Base-by-base conservation (phyloP, 2,329 filamentous ascomycete genomes). In the Ophiocordyceps camponoti-floridani region DNA sequence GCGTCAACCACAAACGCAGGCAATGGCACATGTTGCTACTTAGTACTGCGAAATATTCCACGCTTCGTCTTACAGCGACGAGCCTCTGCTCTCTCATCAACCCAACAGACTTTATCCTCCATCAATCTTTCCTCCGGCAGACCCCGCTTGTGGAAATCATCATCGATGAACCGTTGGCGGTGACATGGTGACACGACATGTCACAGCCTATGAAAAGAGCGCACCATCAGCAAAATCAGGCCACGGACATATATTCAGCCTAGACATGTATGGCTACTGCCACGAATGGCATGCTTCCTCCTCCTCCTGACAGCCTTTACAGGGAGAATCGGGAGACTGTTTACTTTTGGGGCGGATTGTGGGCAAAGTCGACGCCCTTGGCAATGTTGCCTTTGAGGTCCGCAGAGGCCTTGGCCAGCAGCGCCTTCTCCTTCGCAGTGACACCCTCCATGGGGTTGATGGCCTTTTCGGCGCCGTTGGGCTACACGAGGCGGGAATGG, bases 381-480 rank as follows among this genome's bases (percentile, higher is more conserved):
- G 77, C 69, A 62, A 98, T 94, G 72, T 96, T 96, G 69, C 77
- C 81, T 73, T 87, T 83, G 50, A 96, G 77, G 53, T 82, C 89
- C 55, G 76, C 70, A 61, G 84, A 73, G 62, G 75, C 77, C 58
- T 77, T 80, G 56, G 82, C 71, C 56, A 96, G 75, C 52, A 96
- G 78, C 58, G 75, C 77, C 80, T 94, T 84, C 77, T 96, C 91
- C 68, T 86, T 78, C 42, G 86, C 82, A 59, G 82, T 86, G 58
- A 87, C 77, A 51, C 73, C 73, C 56, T 71, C 73, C 53, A 96
- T 73, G 50, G 86, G 75, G 67, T 96, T 86, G 58, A 73, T 72
- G 55, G 79, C 86, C 70, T 91, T 91, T 69, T 91, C 82, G 46
- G 75, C 86, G 65, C 91, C 91, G 55, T 79, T 79, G 61, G 78